phyloP scores from a whole-genome alignment of 441 rosid genomes.

The Mallotus repandus region DNA sequence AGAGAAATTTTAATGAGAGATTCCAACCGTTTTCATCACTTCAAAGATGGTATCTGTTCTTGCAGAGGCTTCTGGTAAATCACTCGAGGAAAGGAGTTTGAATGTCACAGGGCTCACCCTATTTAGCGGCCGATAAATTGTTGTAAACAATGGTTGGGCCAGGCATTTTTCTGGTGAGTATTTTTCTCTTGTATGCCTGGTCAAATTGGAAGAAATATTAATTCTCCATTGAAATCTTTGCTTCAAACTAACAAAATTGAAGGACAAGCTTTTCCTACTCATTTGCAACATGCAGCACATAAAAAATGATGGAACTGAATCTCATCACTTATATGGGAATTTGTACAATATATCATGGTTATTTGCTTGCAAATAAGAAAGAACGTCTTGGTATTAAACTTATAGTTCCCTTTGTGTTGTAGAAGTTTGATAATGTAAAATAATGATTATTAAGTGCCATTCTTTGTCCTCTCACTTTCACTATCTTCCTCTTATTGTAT shows the following conservation, averaged over 20 bases:
- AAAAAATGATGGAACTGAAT: no score
- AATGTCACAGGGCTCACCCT: background rate
- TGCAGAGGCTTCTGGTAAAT: conserved; percentile 80
- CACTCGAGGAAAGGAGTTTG: background rate
- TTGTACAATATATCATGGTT: no score
- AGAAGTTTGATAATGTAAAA: no score
- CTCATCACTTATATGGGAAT: no score
- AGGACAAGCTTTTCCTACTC: background rate
- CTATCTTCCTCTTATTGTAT: background rate
- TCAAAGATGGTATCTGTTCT: conserved; percentile 63
- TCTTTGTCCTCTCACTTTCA: no score
- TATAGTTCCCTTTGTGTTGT: no score
- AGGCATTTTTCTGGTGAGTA: background rate
- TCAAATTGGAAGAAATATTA: background rate
- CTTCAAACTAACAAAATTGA: background rate
- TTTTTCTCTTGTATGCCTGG: conserved; percentile 5
- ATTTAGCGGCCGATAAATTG: no score
- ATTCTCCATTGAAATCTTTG: background rate
- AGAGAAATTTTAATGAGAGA: conserved; percentile 64
- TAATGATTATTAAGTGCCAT: no score
- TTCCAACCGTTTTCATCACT: conserved; percentile 68
- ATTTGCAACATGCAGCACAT: background rate
- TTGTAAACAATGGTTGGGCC: background rate
- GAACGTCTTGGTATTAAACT: no score
- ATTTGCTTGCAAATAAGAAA: no score